Conservation (phyloP, 2,329 filamentous ascomycete genomes). For the Xylaria sp. region DNA sequence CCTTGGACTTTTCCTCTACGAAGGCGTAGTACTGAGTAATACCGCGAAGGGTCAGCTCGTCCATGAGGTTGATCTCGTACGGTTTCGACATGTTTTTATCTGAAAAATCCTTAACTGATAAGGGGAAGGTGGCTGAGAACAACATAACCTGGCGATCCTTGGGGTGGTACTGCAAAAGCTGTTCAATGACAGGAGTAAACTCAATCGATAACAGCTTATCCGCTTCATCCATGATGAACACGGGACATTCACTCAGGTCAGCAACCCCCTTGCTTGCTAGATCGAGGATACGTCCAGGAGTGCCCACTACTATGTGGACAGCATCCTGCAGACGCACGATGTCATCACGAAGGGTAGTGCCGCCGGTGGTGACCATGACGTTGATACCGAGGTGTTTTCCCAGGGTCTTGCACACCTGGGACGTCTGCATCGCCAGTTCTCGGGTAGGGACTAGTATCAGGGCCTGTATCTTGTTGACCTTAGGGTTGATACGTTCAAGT, state of each 20-base stretch:
- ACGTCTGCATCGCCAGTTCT: conserved; percentile 97
- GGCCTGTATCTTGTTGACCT: conserved; percentile 94
- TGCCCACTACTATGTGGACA: conserved; percentile 97
- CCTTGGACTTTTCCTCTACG: conserved; percentile 99
- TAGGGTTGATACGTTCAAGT: conserved; percentile 95
- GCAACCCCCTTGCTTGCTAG: conserved; percentile 96
- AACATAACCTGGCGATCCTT: conserved; percentile 99
- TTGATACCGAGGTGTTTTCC: conserved; percentile 98
- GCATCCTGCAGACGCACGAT: conserved; percentile 94
- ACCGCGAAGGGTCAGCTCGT: conserved; percentile 95
- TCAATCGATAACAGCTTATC: conserved; percentile 97
- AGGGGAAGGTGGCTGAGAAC: conserved; percentile 96
- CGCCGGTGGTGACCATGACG: conserved; percentile 99
- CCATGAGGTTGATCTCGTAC: conserved; percentile 99
- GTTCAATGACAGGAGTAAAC: conserved; percentile 97
- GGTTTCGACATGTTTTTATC: conserved; percentile 97
- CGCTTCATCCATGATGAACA: conserved; percentile 99
- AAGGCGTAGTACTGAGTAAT: conserved; percentile 99
- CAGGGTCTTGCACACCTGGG: conserved; percentile 97
- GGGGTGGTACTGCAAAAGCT: conserved; percentile 92
- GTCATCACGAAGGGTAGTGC: conserved; percentile 93
- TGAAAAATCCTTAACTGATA: conserved; percentile 97
- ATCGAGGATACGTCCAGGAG: conserved; percentile 94
- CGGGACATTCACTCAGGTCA: conserved; percentile 93
- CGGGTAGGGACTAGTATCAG: conserved; percentile 95